Conservation (phyloP, 148 eudicot genomes). For the Chenopodium suecicum region DNA sequence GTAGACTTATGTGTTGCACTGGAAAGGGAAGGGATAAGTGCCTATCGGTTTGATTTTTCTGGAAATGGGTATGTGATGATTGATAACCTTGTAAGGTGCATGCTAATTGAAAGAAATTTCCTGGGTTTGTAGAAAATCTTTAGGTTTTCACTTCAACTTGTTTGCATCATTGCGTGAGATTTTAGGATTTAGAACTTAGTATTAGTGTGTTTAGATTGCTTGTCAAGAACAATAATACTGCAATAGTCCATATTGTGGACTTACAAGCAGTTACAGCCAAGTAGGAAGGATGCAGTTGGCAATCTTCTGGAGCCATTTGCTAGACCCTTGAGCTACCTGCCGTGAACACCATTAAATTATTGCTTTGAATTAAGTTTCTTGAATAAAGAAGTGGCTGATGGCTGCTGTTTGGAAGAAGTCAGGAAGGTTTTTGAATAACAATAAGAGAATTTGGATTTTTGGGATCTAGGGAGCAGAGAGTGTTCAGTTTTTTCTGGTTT, state of each 20-base stretch:
- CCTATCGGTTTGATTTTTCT: constrained; percentile 80
- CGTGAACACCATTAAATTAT: not conserved
- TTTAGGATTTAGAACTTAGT: not conserved
- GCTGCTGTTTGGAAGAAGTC: not conserved
- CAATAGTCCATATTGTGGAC: not conserved
- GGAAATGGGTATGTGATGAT: constrained; percentile 71
- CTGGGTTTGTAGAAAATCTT: not conserved
- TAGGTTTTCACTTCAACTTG: not conserved
- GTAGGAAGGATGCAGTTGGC: too few species aligned
- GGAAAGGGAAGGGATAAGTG: constrained; percentile 72
- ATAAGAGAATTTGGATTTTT: too few species aligned
- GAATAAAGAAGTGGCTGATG: not conserved
- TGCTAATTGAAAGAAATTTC: not conserved
- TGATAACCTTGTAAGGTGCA: not conserved
- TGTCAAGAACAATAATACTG: not conserved
- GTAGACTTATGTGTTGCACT: constrained; percentile 53
- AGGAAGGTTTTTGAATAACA: not conserved
- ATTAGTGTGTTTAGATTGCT: too few species aligned
- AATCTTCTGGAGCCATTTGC: too few species aligned
- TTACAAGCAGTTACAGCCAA: not conserved
- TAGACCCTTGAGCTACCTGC: too few species aligned
- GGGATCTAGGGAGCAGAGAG: not conserved
- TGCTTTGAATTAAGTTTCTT: not conserved
- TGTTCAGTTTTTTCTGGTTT: not conserved
- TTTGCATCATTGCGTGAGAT: not conserved